Base-by-base conservation (phyloP, 2,329 filamentous ascomycete genomes). In the Verticillium nonalfalfae region DNA sequence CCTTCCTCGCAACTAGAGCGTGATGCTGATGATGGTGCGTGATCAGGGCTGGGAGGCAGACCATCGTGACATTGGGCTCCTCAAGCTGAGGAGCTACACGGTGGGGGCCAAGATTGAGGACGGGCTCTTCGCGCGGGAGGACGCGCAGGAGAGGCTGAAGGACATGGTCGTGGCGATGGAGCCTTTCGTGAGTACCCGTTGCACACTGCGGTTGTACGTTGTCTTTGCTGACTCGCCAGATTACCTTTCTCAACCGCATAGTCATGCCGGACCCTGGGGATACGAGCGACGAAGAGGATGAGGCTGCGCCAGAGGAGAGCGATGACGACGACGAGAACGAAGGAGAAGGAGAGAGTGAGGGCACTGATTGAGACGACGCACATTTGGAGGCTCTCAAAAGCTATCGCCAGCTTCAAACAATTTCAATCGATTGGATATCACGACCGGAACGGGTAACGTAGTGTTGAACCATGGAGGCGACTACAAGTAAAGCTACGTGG, bases 81-180 rank as follows among this genome's bases (percentile, higher is more conserved):
- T 97, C 60, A 90, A 92, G 68, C 80, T 97, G 70, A 84, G 87
- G 63, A 95, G 88, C 73, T 97, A 90, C 72, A 93, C 90, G 0
- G 75, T 96, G 26, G 82, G 85, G 40, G 86, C 81, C 62, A 85
- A 86, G 70, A 75, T 97, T 39, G 72, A 81, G 13, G 91, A 93
- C 68, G 74, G 80, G 10, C 79, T 90, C 57, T 79, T 96, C 21
- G 78, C 87, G 39, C 79, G 81, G 56, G 76, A 83, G 56, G 78
- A 85, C 68, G 86, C 85, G 15, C 82, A 92, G 74, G 82, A 87
- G 35, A 84, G 83, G 69, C 81, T 97, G 59, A 79, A 81, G 59
- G 80, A 83, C 45, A 75, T 92, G 26, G 77, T 97, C 66, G 78
- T 80, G 36, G 81, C 85, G 59, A 84, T 97, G 83, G 85, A 86